Evolutionary conservation across 1,139 yeast genomes (phyloP).

Genomic region (Yamadazyma atmosphaerica): DNA sequence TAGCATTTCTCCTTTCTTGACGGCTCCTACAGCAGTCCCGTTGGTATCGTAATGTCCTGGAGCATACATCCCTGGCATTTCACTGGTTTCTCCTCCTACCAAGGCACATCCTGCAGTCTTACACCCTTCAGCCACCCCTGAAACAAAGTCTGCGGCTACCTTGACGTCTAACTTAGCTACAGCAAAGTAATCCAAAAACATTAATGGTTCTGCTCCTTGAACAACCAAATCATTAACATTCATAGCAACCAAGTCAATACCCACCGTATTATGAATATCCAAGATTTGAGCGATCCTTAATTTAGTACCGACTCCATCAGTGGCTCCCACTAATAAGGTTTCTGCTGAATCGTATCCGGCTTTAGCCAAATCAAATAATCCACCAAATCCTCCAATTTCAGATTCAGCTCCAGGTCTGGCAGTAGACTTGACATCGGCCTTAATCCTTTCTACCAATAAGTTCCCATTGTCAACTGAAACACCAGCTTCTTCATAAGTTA

Average conservation of each 20-base stretch:
- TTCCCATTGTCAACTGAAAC: constrained; percentile 97
- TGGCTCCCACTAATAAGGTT: constrained; percentile 90
- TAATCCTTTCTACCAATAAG: constrained; percentile 83
- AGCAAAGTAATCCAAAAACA: constrained; percentile 95
- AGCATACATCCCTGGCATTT: constrained; percentile 99
- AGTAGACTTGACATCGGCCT: constrained; percentile 90
- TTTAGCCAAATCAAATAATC: constrained; percentile 83
- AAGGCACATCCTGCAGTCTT: constrained; percentile 94
- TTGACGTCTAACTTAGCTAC: constrained; percentile 85
- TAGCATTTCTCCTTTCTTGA: constrained; percentile 68
- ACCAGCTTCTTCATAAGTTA: constrained; percentile 93
- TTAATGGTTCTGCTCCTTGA: constrained; percentile 97
- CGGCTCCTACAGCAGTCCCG: constrained; percentile 99
- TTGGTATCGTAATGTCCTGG: constrained; percentile 96
- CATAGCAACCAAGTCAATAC: constrained; percentile 98
- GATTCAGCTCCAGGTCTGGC: constrained; percentile 96
- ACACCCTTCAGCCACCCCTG: constrained; percentile 97
- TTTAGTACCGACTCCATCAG: constrained; percentile 99
- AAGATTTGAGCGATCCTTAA: constrained; percentile 90
- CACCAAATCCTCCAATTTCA: constrained; percentile 98
- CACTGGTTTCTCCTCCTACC: constrained; percentile 98
- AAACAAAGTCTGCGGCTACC: constrained; percentile 84
- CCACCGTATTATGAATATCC: constrained; percentile 90
- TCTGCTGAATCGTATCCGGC: constrained; percentile 81
- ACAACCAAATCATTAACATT: constrained; percentile 96